phyloP scores from a whole-genome alignment of 306 rosid genomes.

The Fagus crenata region DNA sequence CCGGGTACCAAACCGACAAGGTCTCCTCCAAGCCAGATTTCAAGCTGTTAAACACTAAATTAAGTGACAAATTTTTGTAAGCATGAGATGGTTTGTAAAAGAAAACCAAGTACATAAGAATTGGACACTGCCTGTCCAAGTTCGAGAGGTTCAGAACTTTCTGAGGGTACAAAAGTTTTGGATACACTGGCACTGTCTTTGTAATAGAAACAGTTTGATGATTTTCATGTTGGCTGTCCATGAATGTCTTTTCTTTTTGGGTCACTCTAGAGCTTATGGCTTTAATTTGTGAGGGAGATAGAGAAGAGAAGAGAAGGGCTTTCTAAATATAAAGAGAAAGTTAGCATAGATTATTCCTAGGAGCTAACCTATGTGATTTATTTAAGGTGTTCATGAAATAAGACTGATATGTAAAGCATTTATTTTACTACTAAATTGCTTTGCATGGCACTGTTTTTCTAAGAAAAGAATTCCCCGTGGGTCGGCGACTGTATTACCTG shows the following conservation, averaged over 20 bases:
- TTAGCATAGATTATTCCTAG: slow-evolving; percentile 26
- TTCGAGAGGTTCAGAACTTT: slow-evolving; percentile 58
- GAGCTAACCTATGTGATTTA: slow-evolving; percentile 20
- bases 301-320: neutral
- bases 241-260: slow-evolving; percentile 2
- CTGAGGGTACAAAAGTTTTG: slow-evolving; percentile 41
- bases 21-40: slow-evolving; percentile 67
- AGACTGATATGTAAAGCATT: slow-evolving; percentile 10
- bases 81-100: slow-evolving; percentile 43
- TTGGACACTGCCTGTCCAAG: slow-evolving; percentile 77
- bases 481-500: slow-evolving; percentile 42
- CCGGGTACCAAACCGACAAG: slow-evolving; percentile 59
- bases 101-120: slow-evolving; percentile 61
- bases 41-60: slow-evolving; percentile 49
- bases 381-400: slow-evolving; percentile 12
- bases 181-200: slow-evolving; percentile 47
- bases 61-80: slow-evolving; percentile 25
- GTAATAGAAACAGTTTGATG: slow-evolving; percentile 43
- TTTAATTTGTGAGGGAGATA: slow-evolving; percentile 6
- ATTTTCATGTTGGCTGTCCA: slow-evolving; percentile 40
- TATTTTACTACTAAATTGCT: slow-evolving; percentile 12
- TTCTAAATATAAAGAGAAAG: slow-evolving; percentile 13
- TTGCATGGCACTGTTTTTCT: slow-evolving; percentile 58
- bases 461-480: slow-evolving; percentile 14
- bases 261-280: neutral